Evolutionary conservation across 2,329 filamentous ascomycete species (phyloP), one percentile per base, ranked within the genome.

Genomic region (Curvularia lunata): DNA sequence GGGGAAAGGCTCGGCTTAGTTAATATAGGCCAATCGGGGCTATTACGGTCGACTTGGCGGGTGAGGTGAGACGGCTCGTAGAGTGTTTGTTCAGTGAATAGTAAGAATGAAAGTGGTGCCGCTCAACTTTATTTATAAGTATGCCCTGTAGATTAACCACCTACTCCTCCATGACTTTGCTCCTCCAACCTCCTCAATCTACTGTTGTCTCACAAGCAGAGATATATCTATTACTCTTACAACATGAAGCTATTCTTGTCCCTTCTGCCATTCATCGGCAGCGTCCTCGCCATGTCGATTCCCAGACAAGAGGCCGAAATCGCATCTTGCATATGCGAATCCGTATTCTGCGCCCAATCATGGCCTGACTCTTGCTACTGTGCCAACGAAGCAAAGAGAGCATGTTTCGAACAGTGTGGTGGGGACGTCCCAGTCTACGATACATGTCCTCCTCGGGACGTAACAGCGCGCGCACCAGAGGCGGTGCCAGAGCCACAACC

Each of bases 321-420:
- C 27, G 9, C 18, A 16, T 4, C 30, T 5, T 66, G 63, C 18
- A 27, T 34, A 16, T 75, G 70, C 59, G 65, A 69, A 9, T 5
- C 49, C 7, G 52, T 56, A 12, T 48, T 50, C 16, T 75, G 72
- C 48, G 37, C 51, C 7, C 63, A 67, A 51, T 41, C 61, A 7
- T 75, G 64, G 57, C 73, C 73, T 0, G 50, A 65, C 1, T 70
- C 66, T 2, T 76, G 74, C 48, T 56, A 69, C 53, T 76, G 74
- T 52, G 50, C 50, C n/a, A 70, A 72, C 48, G 56, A 47, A n/a
- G 61, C 52, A 18, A 64, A 64, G 30, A 53, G 64, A 25, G 48
- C n/a, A 2, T 76, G 73, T 52, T 71, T 61, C 37, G 48, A 69
- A 1, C 67, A 66, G 27, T 76, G 73, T 54, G 73, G 73, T 2